Conservation (phyloP, 2,329 filamentous ascomycete species). For the Fusarium torulosum region DNA sequence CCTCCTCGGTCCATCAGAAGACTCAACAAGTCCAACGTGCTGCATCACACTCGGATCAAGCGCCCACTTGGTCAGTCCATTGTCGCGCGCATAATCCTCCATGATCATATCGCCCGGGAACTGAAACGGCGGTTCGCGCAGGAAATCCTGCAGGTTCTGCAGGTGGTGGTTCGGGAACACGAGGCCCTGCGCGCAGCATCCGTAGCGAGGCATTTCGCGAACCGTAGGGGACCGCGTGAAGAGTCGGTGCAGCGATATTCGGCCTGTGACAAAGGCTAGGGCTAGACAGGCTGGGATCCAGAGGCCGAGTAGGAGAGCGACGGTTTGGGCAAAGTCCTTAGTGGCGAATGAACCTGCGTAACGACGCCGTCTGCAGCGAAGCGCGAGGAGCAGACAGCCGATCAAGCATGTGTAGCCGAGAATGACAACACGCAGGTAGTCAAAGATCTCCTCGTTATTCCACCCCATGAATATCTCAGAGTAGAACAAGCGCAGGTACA, state of each 20-base stretch:
- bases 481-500: constrained; percentile 56
- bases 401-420: constrained; percentile 45
- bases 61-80: constrained; percentile 52
- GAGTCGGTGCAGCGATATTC: constrained; percentile 47
- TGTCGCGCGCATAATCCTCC: constrained; percentile 51
- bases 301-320: constrained; percentile 46
- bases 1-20: constrained; percentile 46
- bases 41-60: constrained; percentile 55
- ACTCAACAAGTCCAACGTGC: constrained; percentile 53
- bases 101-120: constrained; percentile 54
- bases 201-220: constrained; percentile 54
- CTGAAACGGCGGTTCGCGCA: constrained; percentile 50
- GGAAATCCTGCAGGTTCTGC: constrained; percentile 43
- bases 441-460: constrained; percentile 54
- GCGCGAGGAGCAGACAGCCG: constrained; percentile 18
- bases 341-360: constrained; percentile 17
- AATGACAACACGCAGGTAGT: constrained; percentile 47
- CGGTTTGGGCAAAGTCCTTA: constrained; percentile 42
- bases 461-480: constrained; percentile 56
- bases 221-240: constrained; percentile 43
- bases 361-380: constrained; percentile 25
- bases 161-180: constrained; percentile 53
- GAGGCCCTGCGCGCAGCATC: constrained; percentile 56
- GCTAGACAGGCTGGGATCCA: constrained; percentile 52
- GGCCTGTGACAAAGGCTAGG: constrained; percentile 50